Evolutionary conservation across 805 yeast genomes (phyloP).

Genomic region (Metschnikowia lachancei): DNA sequence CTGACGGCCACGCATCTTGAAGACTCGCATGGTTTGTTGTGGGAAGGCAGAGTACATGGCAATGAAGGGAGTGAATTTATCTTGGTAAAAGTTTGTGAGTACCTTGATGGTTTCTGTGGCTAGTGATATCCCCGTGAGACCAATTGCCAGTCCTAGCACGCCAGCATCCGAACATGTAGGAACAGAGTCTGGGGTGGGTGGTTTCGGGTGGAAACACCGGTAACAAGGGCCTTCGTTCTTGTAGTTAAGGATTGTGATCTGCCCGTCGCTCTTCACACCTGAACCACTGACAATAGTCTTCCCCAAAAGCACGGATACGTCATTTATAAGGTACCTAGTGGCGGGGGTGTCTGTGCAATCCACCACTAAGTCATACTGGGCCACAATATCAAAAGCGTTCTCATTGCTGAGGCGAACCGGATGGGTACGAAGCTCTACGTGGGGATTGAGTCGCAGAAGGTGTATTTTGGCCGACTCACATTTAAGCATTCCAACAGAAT

Average conservation of each 20-base stretch:
- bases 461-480: constrained; percentile 72
- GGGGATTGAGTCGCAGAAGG: constrained; percentile 61
- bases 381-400: constrained; percentile 64
- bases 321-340: constrained; percentile 82
- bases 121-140: constrained; percentile 83
- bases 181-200: constrained; percentile 82
- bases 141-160: constrained; percentile 94
- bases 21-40: constrained; percentile 61
- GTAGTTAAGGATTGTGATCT: constrained; percentile 72
- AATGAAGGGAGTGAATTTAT: constrained; percentile 65
- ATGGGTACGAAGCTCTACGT: constrained; percentile 53
- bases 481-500: constrained; percentile 65
- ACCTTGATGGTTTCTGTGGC: constrained; percentile 84
- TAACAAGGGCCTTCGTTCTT: constrained; percentile 80
- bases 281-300: constrained; percentile 87
- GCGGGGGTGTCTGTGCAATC: constrained; percentile 96
- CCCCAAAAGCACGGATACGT: constrained; percentile 66
- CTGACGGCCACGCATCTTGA: constrained; percentile 75
- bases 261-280: constrained; percentile 90
- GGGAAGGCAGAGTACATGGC: constrained; percentile 67
- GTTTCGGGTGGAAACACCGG: constrained; percentile 86
- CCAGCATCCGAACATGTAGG: constrained; percentile 92
- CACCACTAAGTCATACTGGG: constrained; percentile 68
- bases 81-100: constrained; percentile 52
- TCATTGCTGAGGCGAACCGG: constrained; percentile 47